These are phyloP conservation scores for Fimicolochytrium jonesii DNA, from an alignment of 192 early-diverging fungal species.

Conservation along the genomic window DNA sequence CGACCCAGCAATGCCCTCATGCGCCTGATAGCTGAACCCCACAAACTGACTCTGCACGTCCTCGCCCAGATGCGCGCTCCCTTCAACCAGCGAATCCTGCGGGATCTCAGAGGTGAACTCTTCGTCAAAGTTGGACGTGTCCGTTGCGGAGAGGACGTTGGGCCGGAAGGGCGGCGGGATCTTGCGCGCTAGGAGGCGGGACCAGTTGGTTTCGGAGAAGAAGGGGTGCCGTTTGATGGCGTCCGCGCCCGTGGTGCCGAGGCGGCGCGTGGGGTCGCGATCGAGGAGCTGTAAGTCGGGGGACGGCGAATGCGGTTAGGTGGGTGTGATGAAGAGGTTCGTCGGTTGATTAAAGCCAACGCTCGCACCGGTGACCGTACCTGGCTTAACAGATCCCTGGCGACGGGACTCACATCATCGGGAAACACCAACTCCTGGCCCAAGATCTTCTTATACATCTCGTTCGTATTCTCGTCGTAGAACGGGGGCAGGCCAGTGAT, in stretches of 20 bases:
- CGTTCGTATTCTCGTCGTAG: slow-evolving; percentile 91
- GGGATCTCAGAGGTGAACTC: slow-evolving; percentile 95
- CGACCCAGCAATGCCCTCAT: slow-evolving; percentile 25
- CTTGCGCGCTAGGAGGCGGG: slow-evolving; percentile 82
- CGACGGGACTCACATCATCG: slow-evolving; percentile 31
- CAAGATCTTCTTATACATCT: slow-evolving; percentile 93
- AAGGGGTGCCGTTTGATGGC: slow-evolving; percentile 90
- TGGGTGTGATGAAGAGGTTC: not conserved
- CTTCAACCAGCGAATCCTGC: slow-evolving; percentile 80
- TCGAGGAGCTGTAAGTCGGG: slow-evolving; percentile 56
- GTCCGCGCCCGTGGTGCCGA: slow-evolving; percentile 74
- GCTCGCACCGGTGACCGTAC: slow-evolving; percentile 19
- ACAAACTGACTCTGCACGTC: slow-evolving; percentile 92
- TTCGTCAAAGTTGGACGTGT: slow-evolving; percentile 98
- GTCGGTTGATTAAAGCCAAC: not conserved
- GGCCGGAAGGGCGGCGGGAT: slow-evolving; percentile 61
- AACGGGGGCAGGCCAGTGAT: slow-evolving; percentile 67
- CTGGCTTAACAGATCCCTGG: slow-evolving; percentile 41
- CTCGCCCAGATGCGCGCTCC: slow-evolving; percentile 71
- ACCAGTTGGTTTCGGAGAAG: slow-evolving; percentile 89
- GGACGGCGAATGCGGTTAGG: not conserved
- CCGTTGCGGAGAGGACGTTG: slow-evolving; percentile 60
- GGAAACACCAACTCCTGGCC: slow-evolving; percentile 68
- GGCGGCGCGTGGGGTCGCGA: slow-evolving; percentile 72
- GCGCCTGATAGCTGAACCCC: slow-evolving; percentile 77